Evolutionary conservation across 2,329 filamentous ascomycete genomes (phyloP).

Genomic region (Microdochium bolleyi): DNA sequence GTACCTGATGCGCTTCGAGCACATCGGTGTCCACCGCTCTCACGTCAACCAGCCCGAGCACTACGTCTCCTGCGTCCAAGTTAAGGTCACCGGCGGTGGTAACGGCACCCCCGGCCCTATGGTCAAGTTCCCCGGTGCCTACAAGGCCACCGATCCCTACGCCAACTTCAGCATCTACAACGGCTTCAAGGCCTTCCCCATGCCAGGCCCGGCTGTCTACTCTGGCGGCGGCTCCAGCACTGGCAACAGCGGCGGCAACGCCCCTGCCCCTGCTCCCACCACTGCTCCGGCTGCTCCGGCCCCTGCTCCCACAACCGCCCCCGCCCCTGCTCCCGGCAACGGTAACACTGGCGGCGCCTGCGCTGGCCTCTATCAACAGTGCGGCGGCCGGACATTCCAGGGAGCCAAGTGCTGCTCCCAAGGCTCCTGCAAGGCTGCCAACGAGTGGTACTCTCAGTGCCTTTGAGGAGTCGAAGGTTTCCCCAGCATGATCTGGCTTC

Average conservation of each 20-base stretch:
- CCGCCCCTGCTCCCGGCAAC: too few species aligned
- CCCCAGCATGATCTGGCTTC: too few species aligned
- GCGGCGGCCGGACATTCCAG: too few species aligned
- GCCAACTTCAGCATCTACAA: neutral
- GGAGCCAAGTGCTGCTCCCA: too few species aligned
- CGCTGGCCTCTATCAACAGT: too few species aligned
- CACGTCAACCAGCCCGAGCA: neutral
- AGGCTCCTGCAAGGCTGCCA: too few species aligned
- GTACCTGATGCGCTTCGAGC: slow-evolving; percentile 26
- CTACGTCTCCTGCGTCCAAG: slow-evolving; percentile 37
- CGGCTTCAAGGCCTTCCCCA: neutral
- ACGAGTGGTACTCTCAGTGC: too few species aligned
- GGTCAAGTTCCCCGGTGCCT: slow-evolving; percentile 46
- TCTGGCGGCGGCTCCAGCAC: neutral
- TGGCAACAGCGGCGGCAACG: neutral
- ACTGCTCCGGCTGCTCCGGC: neutral
- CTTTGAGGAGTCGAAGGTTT: too few species aligned
- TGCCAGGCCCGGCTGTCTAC: neutral
- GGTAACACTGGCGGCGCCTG: too few species aligned
- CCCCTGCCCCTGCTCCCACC: neutral
- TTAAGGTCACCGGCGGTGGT: slow-evolving; percentile 37
- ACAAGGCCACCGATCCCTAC: slow-evolving; percentile 34
- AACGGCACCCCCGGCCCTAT: slow-evolving; percentile 1
- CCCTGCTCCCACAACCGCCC: neutral
- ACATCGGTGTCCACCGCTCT: slow-evolving; percentile 8